Evolutionary conservation across 768 basidiomycete species (phyloP).

Genomic region (Steccherinum ochraceum): DNA sequence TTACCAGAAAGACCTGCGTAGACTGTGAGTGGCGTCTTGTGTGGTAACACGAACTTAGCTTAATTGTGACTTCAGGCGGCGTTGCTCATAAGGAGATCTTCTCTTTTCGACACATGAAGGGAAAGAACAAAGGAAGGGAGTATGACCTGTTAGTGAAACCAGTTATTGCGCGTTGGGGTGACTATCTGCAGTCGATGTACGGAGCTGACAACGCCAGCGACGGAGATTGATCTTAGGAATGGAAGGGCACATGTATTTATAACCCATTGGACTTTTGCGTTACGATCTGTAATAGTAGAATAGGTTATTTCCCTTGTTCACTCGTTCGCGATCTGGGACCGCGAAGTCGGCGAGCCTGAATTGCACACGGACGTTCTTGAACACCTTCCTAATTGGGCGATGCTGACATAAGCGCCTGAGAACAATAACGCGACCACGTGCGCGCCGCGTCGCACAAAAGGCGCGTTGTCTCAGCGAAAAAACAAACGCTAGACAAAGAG

Average conservation of each 20-base stretch:
- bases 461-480: not conserved
- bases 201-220: no score
- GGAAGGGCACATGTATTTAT: no score
- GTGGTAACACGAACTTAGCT: constrained; percentile 18
- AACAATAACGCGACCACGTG: not conserved
- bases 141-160: constrained; percentile 73
- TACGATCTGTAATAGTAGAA: no score
- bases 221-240: no score
- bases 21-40: constrained; percentile 34
- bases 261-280: no score
- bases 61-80: constrained; percentile 35
- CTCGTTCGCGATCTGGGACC: no score
- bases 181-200: no score
- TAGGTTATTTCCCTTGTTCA: no score
- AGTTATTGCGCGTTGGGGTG: constrained; percentile 74
- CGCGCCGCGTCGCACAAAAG: not conserved
- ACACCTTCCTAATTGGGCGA: not conserved
- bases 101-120: constrained; percentile 50
- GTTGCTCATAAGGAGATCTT: constrained; percentile 74
- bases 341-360: no score
- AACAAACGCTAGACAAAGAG: no score
- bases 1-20: constrained; percentile 27
- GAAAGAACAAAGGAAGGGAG: constrained; percentile 55
- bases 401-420: not conserved
- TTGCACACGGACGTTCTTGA: no score